These are phyloP conservation scores for Leccinum pachyderme DNA, from an alignment of 1,284 basidiomycete species.

Conservation along the genomic window DNA sequence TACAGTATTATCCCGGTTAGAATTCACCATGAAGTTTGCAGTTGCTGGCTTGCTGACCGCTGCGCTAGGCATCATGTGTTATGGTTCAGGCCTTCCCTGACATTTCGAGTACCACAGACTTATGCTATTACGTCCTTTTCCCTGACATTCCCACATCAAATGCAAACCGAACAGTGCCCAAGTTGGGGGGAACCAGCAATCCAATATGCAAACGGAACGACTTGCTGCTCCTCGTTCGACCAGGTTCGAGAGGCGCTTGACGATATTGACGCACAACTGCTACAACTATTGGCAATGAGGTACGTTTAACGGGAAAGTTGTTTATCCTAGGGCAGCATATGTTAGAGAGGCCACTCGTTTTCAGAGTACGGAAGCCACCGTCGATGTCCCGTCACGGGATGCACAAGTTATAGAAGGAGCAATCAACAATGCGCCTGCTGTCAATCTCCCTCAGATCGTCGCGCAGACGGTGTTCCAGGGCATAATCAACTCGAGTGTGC, in stretches of 20 bases:
- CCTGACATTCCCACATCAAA: slow-evolving; percentile 14
- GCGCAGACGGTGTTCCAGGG: slow-evolving; percentile 18
- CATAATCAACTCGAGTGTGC: slow-evolving; percentile 18
- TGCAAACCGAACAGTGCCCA: slow-evolving; percentile 18
- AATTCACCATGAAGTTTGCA: slow-evolving; percentile 1
- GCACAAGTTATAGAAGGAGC: slow-evolving; percentile 20
- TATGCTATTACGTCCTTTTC: slow-evolving; percentile 18
- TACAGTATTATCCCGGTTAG: no score
- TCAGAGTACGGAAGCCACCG: slow-evolving; percentile 11
- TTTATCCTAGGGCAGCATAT: slow-evolving; percentile 15
- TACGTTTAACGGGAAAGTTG: not conserved
- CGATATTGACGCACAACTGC: slow-evolving; percentile 15
- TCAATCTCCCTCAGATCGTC: slow-evolving; percentile 22
- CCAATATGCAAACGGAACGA: slow-evolving; percentile 19
- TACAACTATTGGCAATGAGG: slow-evolving; percentile 21
- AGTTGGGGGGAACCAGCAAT: slow-evolving; percentile 23
- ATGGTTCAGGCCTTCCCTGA: not conserved
- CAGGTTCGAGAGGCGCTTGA: slow-evolving; percentile 16
- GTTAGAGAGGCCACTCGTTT: slow-evolving; percentile 27
- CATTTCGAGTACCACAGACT: not conserved
- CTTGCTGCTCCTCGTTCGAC: slow-evolving; percentile 22
- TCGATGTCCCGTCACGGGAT: slow-evolving; percentile 15
- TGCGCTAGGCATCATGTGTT: not conserved
- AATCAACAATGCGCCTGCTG: slow-evolving; percentile 15
- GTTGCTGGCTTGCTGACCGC: not conserved